Evolutionary conservation across 257 asterid genomes (phyloP).

Genomic region (Jacaranda mimosifolia): DNA sequence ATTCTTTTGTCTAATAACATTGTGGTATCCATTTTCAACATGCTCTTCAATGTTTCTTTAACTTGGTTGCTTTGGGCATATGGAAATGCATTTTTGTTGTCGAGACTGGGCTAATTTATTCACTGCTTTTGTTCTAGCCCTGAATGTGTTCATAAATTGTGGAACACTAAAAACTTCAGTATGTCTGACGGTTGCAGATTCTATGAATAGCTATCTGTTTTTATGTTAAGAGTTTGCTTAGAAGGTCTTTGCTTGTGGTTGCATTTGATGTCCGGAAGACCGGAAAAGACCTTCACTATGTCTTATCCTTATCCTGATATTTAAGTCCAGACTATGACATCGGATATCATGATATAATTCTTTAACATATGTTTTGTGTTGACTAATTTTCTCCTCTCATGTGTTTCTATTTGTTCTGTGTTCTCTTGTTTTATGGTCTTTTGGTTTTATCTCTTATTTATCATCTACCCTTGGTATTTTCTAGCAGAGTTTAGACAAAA

Average conservation of each 20-base stretch:
- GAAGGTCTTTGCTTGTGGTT: background rate
- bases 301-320: background rate
- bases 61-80: constrained; percentile 5
- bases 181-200: constrained; percentile 18
- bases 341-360: background rate
- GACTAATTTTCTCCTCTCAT: background rate
- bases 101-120: constrained; percentile 2
- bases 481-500: constrained; percentile 72
- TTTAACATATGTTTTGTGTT: background rate
- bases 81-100: background rate
- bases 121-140: background rate
- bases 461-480: constrained; percentile 16
- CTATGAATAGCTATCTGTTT: constrained; percentile 19
- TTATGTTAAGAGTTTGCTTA: constrained; percentile 13
- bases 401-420: background rate
- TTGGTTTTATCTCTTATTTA: background rate
- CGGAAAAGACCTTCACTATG: constrained; percentile 9
- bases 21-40: background rate
- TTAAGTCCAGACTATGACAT: background rate
- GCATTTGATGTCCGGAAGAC: constrained; percentile 20
- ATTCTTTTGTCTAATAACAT: background rate
- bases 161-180: background rate
- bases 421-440: background rate
- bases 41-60: constrained; percentile 1
- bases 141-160: background rate